Evolutionary conservation across 257 asterid species (phyloP).

Genomic region (Apocynum venetum): DNA sequence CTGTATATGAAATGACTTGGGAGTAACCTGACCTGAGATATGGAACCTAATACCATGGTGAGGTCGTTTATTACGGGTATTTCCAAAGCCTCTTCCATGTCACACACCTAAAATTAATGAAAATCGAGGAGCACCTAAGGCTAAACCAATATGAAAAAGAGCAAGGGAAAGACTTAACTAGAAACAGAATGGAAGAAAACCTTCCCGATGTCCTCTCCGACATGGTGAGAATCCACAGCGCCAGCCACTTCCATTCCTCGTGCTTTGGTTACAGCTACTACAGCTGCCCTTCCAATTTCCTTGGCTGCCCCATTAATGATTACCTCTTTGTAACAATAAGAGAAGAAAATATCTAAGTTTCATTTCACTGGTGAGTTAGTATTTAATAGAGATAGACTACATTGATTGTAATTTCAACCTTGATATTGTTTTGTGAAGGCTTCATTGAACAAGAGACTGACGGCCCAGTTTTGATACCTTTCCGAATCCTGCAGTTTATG

Average conservation of each 20-base stretch:
- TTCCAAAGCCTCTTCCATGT: conserved; percentile 83
- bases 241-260: conserved; percentile 95
- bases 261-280: conserved; percentile 71
- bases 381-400: not conserved
- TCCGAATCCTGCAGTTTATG: conserved; percentile 16
- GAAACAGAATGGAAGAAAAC: conserved; percentile 18
- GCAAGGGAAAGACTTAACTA: not conserved
- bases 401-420: conserved; percentile 33
- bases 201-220: conserved; percentile 84
- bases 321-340: conserved; percentile 37
- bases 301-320: conserved; percentile 87
- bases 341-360: conserved; percentile 10
- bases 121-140: not conserved
- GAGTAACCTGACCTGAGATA: conserved; percentile 58
- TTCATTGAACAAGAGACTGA: conserved; percentile 47
- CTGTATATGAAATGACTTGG: too few species aligned
- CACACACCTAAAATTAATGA: conserved; percentile 49
- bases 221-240: conserved; percentile 66
- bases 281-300: conserved; percentile 89
- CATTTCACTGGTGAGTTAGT: not conserved
- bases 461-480: conserved; percentile 13
- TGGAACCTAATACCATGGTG: conserved; percentile 80
- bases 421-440: conserved; percentile 54
- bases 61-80: conserved; percentile 79
- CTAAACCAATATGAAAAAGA: not conserved